Evolutionary conservation across 768 basidiomycete species (phyloP).

Genomic region (Ramaria sp.): DNA sequence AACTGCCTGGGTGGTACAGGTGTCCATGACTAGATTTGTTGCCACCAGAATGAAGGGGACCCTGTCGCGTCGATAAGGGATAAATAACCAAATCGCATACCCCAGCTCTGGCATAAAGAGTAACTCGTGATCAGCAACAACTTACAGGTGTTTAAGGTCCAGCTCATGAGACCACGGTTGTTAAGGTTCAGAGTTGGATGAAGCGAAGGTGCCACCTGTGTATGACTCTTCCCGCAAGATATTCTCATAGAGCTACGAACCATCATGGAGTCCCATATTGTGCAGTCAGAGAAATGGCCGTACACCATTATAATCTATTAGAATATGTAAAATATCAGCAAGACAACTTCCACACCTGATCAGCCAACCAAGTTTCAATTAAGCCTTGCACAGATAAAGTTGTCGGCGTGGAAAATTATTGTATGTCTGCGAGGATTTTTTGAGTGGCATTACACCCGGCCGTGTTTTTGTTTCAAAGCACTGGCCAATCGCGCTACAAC

Average conservation of each 20-base stretch:
- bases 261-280: conserved; percentile 1
- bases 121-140: not conserved
- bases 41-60: not conserved
- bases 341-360: not conserved
- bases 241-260: not conserved
- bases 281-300: not conserved
- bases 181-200: conserved; percentile 11
- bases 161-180: conserved; percentile 22
- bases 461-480: no score
- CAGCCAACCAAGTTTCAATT: conserved; percentile 1
- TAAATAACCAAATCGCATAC: not conserved
- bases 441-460: not conserved
- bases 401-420: not conserved
- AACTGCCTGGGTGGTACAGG: not conserved
- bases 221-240: not conserved
- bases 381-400: not conserved
- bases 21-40: not conserved
- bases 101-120: not conserved
- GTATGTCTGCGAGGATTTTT: not conserved
- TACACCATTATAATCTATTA: not conserved
- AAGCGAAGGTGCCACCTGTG: not conserved
- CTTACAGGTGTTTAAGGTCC: conserved; percentile 30
- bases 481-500: no score
- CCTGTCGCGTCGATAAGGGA: not conserved
- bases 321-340: not conserved